Evolutionary conservation across 495 filamentous ascomycete genomes (phyloP).

Genomic region (Hyphodiscus hymeniophilus): DNA sequence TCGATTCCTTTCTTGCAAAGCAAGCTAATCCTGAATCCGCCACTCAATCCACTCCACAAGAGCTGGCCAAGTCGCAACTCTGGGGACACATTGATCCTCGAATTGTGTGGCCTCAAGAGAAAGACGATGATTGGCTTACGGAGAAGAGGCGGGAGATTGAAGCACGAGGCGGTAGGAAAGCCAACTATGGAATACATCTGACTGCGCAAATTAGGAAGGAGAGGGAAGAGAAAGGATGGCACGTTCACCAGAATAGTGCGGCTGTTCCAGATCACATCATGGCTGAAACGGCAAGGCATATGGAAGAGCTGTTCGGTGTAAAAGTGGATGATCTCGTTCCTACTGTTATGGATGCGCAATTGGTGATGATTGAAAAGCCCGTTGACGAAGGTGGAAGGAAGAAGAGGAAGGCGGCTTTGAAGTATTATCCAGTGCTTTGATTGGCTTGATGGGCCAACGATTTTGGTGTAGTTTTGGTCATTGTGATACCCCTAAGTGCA

Average conservation of each 20-base stretch:
- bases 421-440: background rate
- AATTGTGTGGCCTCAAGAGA: constrained; percentile 29
- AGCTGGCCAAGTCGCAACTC: constrained; percentile 10
- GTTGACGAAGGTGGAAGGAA: constrained; percentile 3
- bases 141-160: constrained; percentile 35
- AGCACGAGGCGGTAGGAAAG: constrained; percentile 32
- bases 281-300: constrained; percentile 15
- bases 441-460: background rate
- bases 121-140: constrained; percentile 29
- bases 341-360: constrained; percentile 3
- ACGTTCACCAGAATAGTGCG: constrained; percentile 11
- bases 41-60: constrained; percentile 1
- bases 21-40: background rate
- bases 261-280: constrained; percentile 25
- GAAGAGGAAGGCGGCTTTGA: background rate
- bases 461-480: too few relatives aligned
- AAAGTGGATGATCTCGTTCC: constrained; percentile 5
- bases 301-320: constrained; percentile 1
- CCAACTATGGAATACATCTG: constrained; percentile 26
- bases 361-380: constrained; percentile 6
- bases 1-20: constrained; percentile 7
- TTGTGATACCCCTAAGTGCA: too few relatives aligned
- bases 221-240: constrained; percentile 14
- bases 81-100: constrained; percentile 37
- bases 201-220: constrained; percentile 26